Conservation (phyloP, 2,329 filamentous ascomycete genomes). For the Fusarium vanettenii region DNA sequence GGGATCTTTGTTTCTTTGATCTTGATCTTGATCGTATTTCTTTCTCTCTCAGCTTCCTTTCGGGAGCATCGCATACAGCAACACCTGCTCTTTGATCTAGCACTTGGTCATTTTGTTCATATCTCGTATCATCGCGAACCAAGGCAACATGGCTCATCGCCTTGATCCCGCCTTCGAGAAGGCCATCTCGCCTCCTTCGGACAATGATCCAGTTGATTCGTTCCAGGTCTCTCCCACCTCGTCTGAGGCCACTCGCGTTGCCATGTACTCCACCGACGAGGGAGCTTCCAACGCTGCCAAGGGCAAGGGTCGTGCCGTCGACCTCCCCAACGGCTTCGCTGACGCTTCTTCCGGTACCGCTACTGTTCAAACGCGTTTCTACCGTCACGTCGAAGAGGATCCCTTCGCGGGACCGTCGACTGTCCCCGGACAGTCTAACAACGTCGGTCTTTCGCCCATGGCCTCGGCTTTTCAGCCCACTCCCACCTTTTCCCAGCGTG, state of each 20-base stretch:
- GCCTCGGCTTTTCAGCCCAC: constrained; percentile 70
- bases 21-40: constrained; percentile 17
- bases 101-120: constrained; percentile 27
- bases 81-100: constrained; percentile 17
- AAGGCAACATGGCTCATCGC: constrained; percentile 52
- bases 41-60: constrained; percentile 22
- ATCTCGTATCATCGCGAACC: background rate
- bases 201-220: constrained; percentile 64
- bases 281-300: constrained; percentile 51
- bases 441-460: constrained; percentile 69
- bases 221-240: constrained; percentile 67
- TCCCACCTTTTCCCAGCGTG: constrained; percentile 29
- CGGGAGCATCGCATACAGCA: constrained; percentile 10
- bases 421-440: constrained; percentile 51
- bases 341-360: constrained; percentile 45
- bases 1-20: constrained; percentile 31
- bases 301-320: background rate
- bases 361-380: constrained; percentile 38
- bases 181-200: constrained; percentile 63
- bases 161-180: constrained; percentile 57
- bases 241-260: constrained; percentile 65
- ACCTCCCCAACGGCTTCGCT: constrained; percentile 43
- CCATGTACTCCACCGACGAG: constrained; percentile 72
- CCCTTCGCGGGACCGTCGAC: constrained; percentile 62
- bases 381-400: constrained; percentile 56